A percentile compares a stretch with the other conserved stretches of the same genome.
Evolutionary conservation across 2,329 filamentous ascomycete species (phyloP).

Genomic region (Aaosphaeria pasadenensis): DNA sequence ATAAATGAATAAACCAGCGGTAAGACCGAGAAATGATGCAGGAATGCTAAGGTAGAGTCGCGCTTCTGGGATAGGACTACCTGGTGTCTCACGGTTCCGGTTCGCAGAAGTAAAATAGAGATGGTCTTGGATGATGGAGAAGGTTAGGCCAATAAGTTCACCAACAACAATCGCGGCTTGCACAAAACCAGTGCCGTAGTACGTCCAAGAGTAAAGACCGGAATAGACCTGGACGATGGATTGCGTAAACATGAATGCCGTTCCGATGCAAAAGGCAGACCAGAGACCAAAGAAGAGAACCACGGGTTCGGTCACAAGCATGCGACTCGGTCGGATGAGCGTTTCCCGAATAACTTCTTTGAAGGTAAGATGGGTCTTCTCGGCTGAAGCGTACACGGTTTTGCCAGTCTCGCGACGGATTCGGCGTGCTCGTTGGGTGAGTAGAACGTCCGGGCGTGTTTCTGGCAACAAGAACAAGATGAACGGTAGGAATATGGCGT

Average conservation of each 20-base stretch:
- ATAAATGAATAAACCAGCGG: slow-evolving; percentile 51
- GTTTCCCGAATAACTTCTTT: slow-evolving; percentile 33
- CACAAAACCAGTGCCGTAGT: slow-evolving; percentile 44
- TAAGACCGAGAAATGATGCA: slow-evolving; percentile 45
- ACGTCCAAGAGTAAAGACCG: slow-evolving; percentile 39
- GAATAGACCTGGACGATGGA: slow-evolving; percentile 44
- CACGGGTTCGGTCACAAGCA: slow-evolving; percentile 50
- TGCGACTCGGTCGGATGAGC: slow-evolving; percentile 35
- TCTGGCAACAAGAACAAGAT: slow-evolving; percentile 45
- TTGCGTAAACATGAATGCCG: slow-evolving; percentile 51
- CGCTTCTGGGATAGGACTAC: slow-evolving; percentile 44
- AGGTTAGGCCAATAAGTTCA: slow-evolving; percentile 42
- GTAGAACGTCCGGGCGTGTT: slow-evolving; percentile 47
- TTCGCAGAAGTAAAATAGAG: slow-evolving; percentile 43
- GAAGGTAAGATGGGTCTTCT: slow-evolving; percentile 32
- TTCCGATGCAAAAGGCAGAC: slow-evolving; percentile 48
- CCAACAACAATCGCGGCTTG: slow-evolving; percentile 47
- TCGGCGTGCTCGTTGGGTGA: slow-evolving; percentile 34
- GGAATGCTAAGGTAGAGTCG: slow-evolving; percentile 44
- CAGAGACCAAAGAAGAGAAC: slow-evolving; percentile 48
- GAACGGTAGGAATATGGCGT: slow-evolving; percentile 41
- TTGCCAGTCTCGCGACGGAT: slow-evolving; percentile 27
- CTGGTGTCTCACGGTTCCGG: slow-evolving; percentile 37
- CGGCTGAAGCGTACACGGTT: slow-evolving; percentile 30
- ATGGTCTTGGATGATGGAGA: slow-evolving; percentile 33